Base-by-base conservation (phyloP, 139 green algal genomes). In the Chlorella sp. region DNA sequence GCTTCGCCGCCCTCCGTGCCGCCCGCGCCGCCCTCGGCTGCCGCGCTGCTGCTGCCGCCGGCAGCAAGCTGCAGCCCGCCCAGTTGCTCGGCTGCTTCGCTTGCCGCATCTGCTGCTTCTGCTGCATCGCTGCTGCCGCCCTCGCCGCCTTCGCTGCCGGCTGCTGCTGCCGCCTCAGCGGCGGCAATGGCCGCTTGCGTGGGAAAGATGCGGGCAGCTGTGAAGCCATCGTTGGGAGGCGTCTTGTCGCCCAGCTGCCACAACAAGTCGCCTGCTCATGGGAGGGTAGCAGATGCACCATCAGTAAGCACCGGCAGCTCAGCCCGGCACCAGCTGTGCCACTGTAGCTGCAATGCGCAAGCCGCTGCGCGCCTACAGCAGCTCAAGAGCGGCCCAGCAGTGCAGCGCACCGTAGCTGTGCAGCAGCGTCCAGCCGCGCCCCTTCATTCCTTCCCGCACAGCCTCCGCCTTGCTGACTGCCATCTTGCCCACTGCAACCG, bases 211-310 rank as follows among this genome's bases (percentile, higher is more conserved):
- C 73, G 72, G 22, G 38, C 20, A 56, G 64, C 30, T 5, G 41
- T 82, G 80, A 90, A 90, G 22, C 87, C 87, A 34, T 69, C 77
- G 38, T 90, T 90, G 56, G 87, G 87, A 14, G 64, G 19, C 1
- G 51, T 13, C 77, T 81, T 86, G 58, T 73, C 58, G 22, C 87
- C 87, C 84, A 86, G 54, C 34, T 76, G 41, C 87, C 87, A 90
- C 65, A 90, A 60, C 58, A 88, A 17, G 51, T 90, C 87, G 7
- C 80, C 51, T 60, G 51, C 51, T n/a, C n/a, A n/a, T n/a, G n/a
- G n/a, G n/a, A n/a, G n/a, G n/a, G n/a, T n/a, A n/a, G n/a, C 11
- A 60, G 13, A 60, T 11, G 11, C 46, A 54, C 46, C 46, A 11
- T 54, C 8, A 54, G 46, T 11, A 19, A 11, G 8, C 11, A 11